Evolutionary conservation across 1,284 basidiomycete species (phyloP).

Genomic region (Malassezia yamatoensis): DNA sequence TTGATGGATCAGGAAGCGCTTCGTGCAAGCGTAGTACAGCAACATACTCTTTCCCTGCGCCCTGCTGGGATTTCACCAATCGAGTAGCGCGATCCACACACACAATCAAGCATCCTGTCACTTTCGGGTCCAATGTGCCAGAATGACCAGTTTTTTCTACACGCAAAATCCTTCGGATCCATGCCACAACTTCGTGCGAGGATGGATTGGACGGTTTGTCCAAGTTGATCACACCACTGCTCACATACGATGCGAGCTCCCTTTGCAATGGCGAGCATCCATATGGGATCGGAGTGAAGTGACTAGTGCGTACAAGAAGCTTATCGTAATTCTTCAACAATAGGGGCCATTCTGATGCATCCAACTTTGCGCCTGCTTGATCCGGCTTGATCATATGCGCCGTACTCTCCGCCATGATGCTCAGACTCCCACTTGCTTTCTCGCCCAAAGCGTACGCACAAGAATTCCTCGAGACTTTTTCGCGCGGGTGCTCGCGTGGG

Average conservation of each 20-base stretch:
- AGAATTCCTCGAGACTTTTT: slow-evolving; percentile 8
- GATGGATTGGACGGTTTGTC: slow-evolving; percentile 99
- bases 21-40: slow-evolving; percentile 88
- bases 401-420: slow-evolving; percentile 20
- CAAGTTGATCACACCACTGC: slow-evolving; percentile 96
- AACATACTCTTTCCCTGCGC: slow-evolving; percentile 98
- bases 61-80: slow-evolving; percentile 97
- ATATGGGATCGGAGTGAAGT: slow-evolving; percentile 96
- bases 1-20: slow-evolving; percentile 65
- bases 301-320: slow-evolving; percentile 78
- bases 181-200: slow-evolving; percentile 99
- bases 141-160: slow-evolving; percentile 98
- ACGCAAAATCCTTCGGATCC: slow-evolving; percentile 87
- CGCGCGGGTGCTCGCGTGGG: background rate
- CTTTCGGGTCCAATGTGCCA: slow-evolving; percentile 95
- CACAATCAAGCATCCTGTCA: slow-evolving; percentile 95
- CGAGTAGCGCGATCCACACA: slow-evolving; percentile 99
- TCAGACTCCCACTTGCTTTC: background rate
- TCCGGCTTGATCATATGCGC: slow-evolving; percentile 51
- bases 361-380: slow-evolving; percentile 50
- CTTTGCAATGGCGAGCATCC: slow-evolving; percentile 83
- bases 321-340: slow-evolving; percentile 83
- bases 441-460: slow-evolving; percentile 7
- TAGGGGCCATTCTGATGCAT: slow-evolving; percentile 94
- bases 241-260: slow-evolving; percentile 79